phyloP scores from a whole-genome alignment of 2,329 filamentous ascomycete species.

The Stemphylium vesicarium region DNA sequence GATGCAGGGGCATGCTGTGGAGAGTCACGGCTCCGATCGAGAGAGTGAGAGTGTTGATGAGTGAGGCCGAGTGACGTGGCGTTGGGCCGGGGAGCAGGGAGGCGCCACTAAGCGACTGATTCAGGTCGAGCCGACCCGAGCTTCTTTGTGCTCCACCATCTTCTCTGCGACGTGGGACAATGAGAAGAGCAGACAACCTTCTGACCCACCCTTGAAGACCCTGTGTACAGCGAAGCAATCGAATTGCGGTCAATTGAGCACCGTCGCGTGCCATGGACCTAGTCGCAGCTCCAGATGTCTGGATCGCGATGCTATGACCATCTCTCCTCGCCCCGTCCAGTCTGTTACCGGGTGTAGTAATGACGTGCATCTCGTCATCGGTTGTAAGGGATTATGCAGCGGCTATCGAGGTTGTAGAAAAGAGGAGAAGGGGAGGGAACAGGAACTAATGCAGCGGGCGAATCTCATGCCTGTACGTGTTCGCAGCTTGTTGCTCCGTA shows the following conservation, averaged over 20 bases:
- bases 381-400: constrained; percentile 29
- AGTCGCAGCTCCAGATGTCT: constrained; percentile 8
- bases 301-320: constrained; percentile 11
- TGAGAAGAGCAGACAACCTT: constrained; percentile 17
- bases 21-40: constrained; percentile 26
- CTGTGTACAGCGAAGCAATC: constrained; percentile 22
- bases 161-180: constrained; percentile 34
- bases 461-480: constrained; percentile 43
- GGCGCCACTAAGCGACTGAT: constrained; percentile 16
- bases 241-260: constrained; percentile 13
- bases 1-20: constrained; percentile 37
- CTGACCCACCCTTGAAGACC: constrained; percentile 18
- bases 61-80: constrained; percentile 41
- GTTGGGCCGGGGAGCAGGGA: constrained; percentile 21
- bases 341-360: constrained; percentile 17
- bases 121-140: constrained; percentile 31
- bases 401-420: constrained; percentile 39
- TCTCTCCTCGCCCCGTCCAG: constrained; percentile 8
- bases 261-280: constrained; percentile 9
- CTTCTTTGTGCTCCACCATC: constrained; percentile 23
- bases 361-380: constrained; percentile 38
- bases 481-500: constrained; percentile 26
- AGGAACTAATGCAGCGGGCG: constrained; percentile 17
- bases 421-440: background rate
- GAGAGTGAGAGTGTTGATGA: constrained; percentile 31